A percentile compares a stretch with the other conserved stretches of the same genome.
phyloP scores from a whole-genome alignment of 2,329 filamentous ascomycete genomes.

The Atkinsonella hypoxylon region DNA sequence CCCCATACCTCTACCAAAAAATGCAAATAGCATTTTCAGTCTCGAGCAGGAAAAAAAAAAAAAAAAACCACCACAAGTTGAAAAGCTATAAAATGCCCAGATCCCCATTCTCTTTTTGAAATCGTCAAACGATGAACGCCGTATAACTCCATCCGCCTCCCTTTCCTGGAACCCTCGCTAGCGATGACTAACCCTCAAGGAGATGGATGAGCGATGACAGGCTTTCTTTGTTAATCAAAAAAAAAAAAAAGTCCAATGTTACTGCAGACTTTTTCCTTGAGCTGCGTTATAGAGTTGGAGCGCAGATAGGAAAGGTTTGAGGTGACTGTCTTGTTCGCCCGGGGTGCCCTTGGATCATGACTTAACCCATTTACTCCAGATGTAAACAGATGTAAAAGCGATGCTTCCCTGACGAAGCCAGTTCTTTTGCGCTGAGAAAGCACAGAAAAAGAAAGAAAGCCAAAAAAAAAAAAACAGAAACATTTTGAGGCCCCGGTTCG shows the following conservation, averaged over 20 bases:
- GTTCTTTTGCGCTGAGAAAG: neutral
- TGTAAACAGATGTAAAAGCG: conserved; percentile 2
- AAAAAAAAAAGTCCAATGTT: too few relatives aligned
- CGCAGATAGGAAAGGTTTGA: too few relatives aligned
- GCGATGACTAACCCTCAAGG: neutral
- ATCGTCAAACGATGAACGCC: neutral
- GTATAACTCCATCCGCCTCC: conserved; percentile 1
- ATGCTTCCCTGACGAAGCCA: neutral
- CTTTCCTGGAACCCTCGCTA: neutral
- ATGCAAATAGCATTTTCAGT: too few relatives aligned
- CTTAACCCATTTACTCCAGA: neutral
- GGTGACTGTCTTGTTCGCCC: too few relatives aligned
- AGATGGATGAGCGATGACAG: neutral
- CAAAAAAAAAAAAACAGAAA: neutral
- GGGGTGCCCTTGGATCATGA: neutral
- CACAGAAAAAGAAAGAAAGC: neutral
- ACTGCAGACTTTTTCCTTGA: too few relatives aligned
- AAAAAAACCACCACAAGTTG: neutral
- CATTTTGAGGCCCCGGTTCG: neutral
- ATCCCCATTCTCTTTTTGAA: neutral
- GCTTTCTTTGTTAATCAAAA: too few relatives aligned
- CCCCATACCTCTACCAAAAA: too few relatives aligned
- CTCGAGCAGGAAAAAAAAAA: too few relatives aligned
- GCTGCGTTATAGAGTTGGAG: too few relatives aligned
- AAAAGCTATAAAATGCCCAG: neutral